Base-by-base conservation (phyloP, 1,139 yeast species). In the Saccharomyces uvarum region DNA sequence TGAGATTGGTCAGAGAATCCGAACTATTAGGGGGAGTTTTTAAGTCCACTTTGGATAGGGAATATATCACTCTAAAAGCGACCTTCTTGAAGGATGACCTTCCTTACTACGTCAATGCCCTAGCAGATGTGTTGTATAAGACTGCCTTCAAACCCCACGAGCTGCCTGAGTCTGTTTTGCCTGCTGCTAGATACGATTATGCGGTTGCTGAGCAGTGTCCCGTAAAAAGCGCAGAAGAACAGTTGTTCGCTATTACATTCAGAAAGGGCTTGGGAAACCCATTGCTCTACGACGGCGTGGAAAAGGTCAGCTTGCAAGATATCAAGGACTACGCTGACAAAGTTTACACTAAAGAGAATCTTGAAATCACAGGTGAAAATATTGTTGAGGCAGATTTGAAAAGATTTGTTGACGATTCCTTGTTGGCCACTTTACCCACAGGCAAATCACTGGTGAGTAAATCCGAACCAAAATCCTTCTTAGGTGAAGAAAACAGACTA, bases 1-100 rank as follows among this genome's bases (percentile, higher is more conserved):
- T 93, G 70, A 88, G 99, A 77, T 79, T 91, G 69, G 87, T 91
- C 67, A 87, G 99, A 75, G 99, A 95, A 76, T 77, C 93, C 55
- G 99, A 95, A 77, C 82, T 93, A 63, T 80, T 93, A 65, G 99
- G 99, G 62, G 98, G 97, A 69, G 75, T 75, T 60, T 82, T 89
- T 72, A 71, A 80, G 52, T 77, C 95, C 51, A 67, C 73, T 56
- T 85, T 89, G 63, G 83, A 89, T 70, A 86, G 97, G 77, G 98
- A 93, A 72, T 78, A 85, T 67, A 80, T 95, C 62, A 81, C 87
- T 60, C 81, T 93, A 70, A 79, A 82, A 63, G 84, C 98, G 56
- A 79, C 82, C 65, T 93, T 93, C 77, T 81, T 93, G 73, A 84
- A 85, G 72, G 88, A 87, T 73, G 88, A 86, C 64, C 82, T 95